phyloP scores from a whole-genome alignment of 176 grass and related monocot genomes.

The Musa acuminata region DNA sequence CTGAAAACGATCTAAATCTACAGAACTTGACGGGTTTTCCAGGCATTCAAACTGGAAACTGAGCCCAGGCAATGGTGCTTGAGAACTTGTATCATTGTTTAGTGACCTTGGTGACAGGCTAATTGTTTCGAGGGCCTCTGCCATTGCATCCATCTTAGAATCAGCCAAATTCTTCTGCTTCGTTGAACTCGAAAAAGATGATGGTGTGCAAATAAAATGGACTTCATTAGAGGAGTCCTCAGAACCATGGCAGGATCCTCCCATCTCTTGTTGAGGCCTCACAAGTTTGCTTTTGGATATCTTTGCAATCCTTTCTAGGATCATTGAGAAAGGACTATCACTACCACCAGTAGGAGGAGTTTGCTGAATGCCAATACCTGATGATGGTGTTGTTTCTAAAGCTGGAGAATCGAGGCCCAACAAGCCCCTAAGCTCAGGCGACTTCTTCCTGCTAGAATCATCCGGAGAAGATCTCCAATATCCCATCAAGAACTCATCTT shows the following conservation, averaged over 20 bases:
- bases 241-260: conserved; percentile 2
- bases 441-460: conserved; percentile 30
- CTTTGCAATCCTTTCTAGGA: conserved; percentile 66
- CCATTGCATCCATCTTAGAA: conserved; percentile 35
- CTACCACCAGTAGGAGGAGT: conserved; percentile 67
- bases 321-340: conserved; percentile 90
- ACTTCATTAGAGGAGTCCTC: conserved; percentile 20
- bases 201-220: background rate
- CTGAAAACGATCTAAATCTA: too few relatives aligned
- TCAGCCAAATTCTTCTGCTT: conserved; percentile 18
- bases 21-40: too few relatives aligned
- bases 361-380: conserved; percentile 35
- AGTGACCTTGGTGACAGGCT: conserved; percentile 30
- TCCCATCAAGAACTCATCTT: conserved; percentile 36
- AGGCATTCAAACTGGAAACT: conserved; percentile 70
- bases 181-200: conserved; percentile 11
- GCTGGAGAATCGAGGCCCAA: conserved; percentile 22
- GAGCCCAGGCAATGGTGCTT: conserved; percentile 30
- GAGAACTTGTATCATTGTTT: conserved; percentile 24
- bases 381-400: conserved; percentile 35
- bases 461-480: conserved; percentile 36
- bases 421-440: conserved; percentile 27
- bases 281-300: conserved; percentile 40
- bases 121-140: conserved; percentile 43
- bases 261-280: conserved; percentile 30